Evolutionary conservation across 495 filamentous ascomycete species (phyloP).

Genomic region (Neurospora intermedia): DNA sequence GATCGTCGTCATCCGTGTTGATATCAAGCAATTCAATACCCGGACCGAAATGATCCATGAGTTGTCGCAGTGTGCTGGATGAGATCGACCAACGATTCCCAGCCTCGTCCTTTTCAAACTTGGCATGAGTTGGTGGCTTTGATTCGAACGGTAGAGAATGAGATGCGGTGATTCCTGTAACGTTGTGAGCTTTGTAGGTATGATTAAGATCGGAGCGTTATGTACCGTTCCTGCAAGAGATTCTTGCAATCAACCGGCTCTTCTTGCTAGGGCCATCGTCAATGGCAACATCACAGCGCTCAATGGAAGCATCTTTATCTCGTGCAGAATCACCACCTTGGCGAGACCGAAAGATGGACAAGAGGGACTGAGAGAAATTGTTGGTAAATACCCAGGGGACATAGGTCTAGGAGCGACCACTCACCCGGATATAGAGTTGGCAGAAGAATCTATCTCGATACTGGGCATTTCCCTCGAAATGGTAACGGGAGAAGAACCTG

Average conservation of each 20-base stretch:
- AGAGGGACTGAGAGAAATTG: slow-evolving; percentile 24
- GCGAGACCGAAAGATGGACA: slow-evolving; percentile 35
- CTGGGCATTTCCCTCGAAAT: slow-evolving; percentile 40
- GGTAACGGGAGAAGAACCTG: slow-evolving; percentile 76
- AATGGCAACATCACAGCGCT: slow-evolving; percentile 76
- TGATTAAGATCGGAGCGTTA: background rate
- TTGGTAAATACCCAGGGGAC: slow-evolving; percentile 4
- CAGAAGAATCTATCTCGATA: slow-evolving; percentile 40
- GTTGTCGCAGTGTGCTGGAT: slow-evolving; percentile 63
- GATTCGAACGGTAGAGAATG: slow-evolving; percentile 88
- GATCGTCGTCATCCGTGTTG: slow-evolving; percentile 50
- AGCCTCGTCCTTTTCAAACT: slow-evolving; percentile 64
- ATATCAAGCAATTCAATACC: slow-evolving; percentile 90
- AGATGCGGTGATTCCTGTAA: slow-evolving; percentile 71
- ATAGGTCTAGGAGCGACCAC: background rate
- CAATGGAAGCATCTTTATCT: slow-evolving; percentile 59
- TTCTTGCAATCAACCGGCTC: slow-evolving; percentile 71
- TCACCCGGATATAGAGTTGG: slow-evolving; percentile 34
- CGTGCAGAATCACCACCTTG: slow-evolving; percentile 23
- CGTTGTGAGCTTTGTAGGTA: background rate
- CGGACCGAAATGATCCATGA: slow-evolving; percentile 83
- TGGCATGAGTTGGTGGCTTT: slow-evolving; percentile 68
- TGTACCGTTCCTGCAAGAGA: slow-evolving; percentile 77
- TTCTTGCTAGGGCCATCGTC: slow-evolving; percentile 63
- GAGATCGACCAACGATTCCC: slow-evolving; percentile 71